phyloP scores from a whole-genome alignment of 169 alveolate species.

The Cryptosporidium viatorum region DNA sequence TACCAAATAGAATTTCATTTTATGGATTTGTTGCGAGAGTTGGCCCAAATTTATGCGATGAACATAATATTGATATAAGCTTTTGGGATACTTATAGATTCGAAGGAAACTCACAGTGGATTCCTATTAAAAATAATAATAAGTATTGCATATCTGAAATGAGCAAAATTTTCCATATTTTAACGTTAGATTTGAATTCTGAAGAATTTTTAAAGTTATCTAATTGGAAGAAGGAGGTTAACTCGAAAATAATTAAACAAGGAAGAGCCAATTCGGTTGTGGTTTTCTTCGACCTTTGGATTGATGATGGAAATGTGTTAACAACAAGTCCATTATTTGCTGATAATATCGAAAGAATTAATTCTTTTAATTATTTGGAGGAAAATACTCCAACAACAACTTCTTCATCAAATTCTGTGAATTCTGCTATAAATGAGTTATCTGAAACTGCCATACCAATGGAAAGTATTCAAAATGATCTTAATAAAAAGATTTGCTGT shows the following conservation, averaged over 20 bases:
- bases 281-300: constrained; percentile 54
- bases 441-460: background rate
- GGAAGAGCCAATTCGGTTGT: constrained; percentile 63
- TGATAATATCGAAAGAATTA: constrained; percentile 14
- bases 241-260: constrained; percentile 4
- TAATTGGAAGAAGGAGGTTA: constrained; percentile 27
- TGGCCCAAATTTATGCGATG: constrained; percentile 22
- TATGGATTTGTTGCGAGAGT: constrained; percentile 66
- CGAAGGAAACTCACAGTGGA: constrained; percentile 66
- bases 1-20: constrained; percentile 49
- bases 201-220: constrained; percentile 37
- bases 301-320: constrained; percentile 21
- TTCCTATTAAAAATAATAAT: constrained; percentile 25
- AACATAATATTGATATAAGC: constrained; percentile 2
- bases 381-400: constrained; percentile 36
- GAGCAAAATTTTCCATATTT: constrained; percentile 47
- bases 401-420: background rate
- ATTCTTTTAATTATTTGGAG: background rate
- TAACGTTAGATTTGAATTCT: constrained; percentile 37
- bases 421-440: background rate
- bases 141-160: constrained; percentile 12
- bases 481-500: background rate
- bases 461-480: background rate
- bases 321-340: constrained; percentile 28
- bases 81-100: constrained; percentile 74